Evolutionary conservation across 441 rosid species (phyloP).

Genomic region (Breynia disticha): DNA sequence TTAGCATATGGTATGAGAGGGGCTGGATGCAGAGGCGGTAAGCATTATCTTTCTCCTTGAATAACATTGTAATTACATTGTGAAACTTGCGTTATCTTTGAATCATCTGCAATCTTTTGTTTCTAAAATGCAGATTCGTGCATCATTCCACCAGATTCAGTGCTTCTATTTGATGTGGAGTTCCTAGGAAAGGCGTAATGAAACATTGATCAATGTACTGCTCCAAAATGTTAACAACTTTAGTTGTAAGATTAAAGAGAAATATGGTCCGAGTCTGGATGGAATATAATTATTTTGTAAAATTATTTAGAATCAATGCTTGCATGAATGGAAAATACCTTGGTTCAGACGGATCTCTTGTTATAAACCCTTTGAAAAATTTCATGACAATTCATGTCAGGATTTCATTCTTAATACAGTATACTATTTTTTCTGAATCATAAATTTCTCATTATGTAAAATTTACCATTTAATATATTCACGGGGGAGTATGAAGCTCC

Average conservation of each 20-base stretch:
- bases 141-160: slow-evolving; percentile 72
- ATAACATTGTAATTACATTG: neutral
- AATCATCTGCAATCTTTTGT: neutral
- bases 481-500: no score
- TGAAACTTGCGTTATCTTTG: neutral
- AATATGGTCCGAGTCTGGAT: no score
- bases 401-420: no score
- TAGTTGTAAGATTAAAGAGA: neutral
- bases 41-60: neutral
- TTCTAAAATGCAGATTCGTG: slow-evolving; percentile 57
- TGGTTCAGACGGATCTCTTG: no score
- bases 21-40: slow-evolving; percentile 92
- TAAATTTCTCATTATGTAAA: no score
- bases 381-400: no score
- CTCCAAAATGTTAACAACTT: neutral
- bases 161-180: slow-evolving; percentile 78
- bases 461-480: no score
- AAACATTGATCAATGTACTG: slow-evolving; percentile 5
- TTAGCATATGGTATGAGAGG: slow-evolving; percentile 84
- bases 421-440: no score
- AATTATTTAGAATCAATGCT: no score
- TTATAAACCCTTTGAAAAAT: no score
- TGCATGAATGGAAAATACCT: no score
- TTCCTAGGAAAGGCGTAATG: slow-evolving; percentile 69
- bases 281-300: no score